Percentiles rank a stretch among this genome's conserved stretches.
phyloP scores from a whole-genome alignment of 225 moss, liverwort and hornwort species.

The Asterella californica region DNA sequence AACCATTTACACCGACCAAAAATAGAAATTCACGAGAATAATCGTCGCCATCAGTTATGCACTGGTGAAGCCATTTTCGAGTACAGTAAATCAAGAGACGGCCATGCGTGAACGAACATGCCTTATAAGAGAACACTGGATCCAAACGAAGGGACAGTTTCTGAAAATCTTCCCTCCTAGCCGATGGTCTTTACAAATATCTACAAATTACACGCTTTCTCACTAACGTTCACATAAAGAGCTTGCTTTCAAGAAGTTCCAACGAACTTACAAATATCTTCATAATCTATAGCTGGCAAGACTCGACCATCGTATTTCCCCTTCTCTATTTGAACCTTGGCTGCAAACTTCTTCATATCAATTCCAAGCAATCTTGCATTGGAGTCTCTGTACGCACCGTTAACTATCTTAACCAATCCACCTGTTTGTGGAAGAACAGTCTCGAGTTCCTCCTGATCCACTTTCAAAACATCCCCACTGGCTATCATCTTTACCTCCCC shows the following conservation, averaged over 20 bases:
- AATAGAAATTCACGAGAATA: too few species aligned
- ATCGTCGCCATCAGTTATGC: too few species aligned
- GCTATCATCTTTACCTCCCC: slow-evolving; percentile 84
- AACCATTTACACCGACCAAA: too few species aligned
- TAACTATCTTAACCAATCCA: slow-evolving; percentile 67
- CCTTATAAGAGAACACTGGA: background rate
- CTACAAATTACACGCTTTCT: too few species aligned
- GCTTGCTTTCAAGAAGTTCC: slow-evolving; percentile 11
- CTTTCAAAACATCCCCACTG: slow-evolving; percentile 73
- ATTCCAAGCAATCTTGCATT: slow-evolving; percentile 60
- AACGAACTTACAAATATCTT: slow-evolving; percentile 75
- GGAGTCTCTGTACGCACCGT: slow-evolving; percentile 76
- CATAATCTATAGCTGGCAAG: slow-evolving; percentile 62
- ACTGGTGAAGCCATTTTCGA: too few species aligned
- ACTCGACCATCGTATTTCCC: slow-evolving; percentile 73
- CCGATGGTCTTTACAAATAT: background rate
- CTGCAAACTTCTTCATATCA: slow-evolving; percentile 63
- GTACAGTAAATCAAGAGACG: too few species aligned
- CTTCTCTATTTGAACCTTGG: slow-evolving; percentile 64
- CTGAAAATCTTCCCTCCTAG: background rate
- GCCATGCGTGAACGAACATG: background rate
- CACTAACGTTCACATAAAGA: background rate
- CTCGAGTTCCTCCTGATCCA: slow-evolving; percentile 84
- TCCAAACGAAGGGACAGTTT: background rate
- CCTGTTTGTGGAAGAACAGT: slow-evolving; percentile 79